Conservation (phyloP, 1,284 basidiomycete species). For the Microbotryum scabiosae region DNA sequence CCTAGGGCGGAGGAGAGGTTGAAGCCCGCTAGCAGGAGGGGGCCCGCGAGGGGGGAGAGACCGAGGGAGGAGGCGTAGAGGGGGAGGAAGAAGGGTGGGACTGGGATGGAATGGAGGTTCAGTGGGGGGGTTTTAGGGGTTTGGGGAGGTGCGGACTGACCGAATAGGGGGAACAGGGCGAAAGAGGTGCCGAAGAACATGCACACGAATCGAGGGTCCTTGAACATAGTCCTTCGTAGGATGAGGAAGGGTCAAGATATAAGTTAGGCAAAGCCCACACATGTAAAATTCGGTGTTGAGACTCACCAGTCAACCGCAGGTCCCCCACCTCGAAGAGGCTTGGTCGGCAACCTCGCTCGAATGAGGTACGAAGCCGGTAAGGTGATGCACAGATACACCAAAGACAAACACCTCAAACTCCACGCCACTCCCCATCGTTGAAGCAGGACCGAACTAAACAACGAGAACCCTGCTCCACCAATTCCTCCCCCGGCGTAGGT, state of each 20-base stretch:
- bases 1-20: constrained; percentile 19
- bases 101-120: not conserved
- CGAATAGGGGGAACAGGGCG: constrained; percentile 24
- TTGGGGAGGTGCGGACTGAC: constrained; percentile 1
- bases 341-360: not conserved
- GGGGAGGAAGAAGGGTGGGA: constrained; percentile 11
- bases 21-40: constrained; percentile 22
- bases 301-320: constrained; percentile 16
- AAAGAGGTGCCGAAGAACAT: constrained; percentile 17
- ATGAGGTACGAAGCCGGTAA: constrained; percentile 7
- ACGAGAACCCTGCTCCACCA: constrained; percentile 12
- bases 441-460: constrained; percentile 7
- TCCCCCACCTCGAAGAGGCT: not conserved
- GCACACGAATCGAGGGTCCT: constrained; percentile 11
- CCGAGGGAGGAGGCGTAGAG: constrained; percentile 20
- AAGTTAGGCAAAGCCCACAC: no score
- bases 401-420: constrained; percentile 9
- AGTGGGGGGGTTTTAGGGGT: not conserved
- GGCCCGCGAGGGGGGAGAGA: not conserved
- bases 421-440: constrained; percentile 3
- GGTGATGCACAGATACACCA: constrained; percentile 12
- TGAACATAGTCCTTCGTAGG: constrained; percentile 8
- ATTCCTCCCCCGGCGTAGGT: constrained; percentile 16
- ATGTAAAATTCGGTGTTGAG: not conserved
- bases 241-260: not conserved